Base-by-base conservation (phyloP, 192 early-diverging fungal species). In the Podila epicladia region DNA sequence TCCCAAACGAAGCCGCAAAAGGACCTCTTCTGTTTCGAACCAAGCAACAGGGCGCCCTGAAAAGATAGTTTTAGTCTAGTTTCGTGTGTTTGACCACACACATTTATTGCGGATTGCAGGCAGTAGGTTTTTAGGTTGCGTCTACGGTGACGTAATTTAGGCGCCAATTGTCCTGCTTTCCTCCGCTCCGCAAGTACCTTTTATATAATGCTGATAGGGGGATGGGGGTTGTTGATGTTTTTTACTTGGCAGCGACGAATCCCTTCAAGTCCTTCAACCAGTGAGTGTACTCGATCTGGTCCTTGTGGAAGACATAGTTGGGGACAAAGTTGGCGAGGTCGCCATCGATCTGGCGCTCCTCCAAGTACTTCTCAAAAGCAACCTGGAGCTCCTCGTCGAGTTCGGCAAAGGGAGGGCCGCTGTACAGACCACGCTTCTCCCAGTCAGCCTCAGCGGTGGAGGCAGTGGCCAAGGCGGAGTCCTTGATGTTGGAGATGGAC, bases 231-330 rank as follows among this genome's bases (percentile, higher is more conserved):
- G 28, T 45, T 45, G 41, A 45, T 15, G 22, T 5, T 33, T n/a
- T 73, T 84, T 84, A 90, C 69, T 82, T 83, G 32, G 90, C 86
- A 35, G 88, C 77, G 62, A 99, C 89, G 82, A 97, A 97, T 26
- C 86, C 84, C 68, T 90, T 91, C 65, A 97, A 91, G 38, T 91
- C 88, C 67, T 92, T 85, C 37, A 99, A 84, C 97, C 97, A 99
- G 72, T 87, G 78, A 17, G 89, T 75, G 82, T 99, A 99, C 88
- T 99, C 97, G 67, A 90, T 84, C 87, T 97, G 96, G 88, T 99
- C 97, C 91, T 98, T 99, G 87, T 88, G 89, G 87, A 96, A 95
- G 69, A 97, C 89, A 85, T 94, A 99, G 73, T 89, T 89, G 62
- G 94, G 91, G 60, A 99, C 89, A 82, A 97, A 97, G 75, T 91